Evolutionary conservation across 129 eudicot genomes (phyloP).

Genomic region (Rutidosis leptorrhynchoides): DNA sequence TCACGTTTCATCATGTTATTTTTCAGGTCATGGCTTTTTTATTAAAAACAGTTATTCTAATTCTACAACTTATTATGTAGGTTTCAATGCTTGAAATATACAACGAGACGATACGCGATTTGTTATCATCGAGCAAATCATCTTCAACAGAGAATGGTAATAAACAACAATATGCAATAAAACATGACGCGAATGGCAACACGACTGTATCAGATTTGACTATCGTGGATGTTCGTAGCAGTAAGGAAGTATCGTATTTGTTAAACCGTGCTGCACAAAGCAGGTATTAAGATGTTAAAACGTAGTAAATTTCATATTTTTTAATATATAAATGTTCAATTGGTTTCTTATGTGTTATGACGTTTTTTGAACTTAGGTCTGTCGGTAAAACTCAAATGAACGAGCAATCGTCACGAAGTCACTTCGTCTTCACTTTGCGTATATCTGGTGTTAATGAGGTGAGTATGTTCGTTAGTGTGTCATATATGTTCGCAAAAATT

Average conservation of each 20-base stretch:
- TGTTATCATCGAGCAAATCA: slow-evolving; percentile 60
- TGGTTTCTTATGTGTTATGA: background rate
- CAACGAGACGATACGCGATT: slow-evolving; percentile 90
- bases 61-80: slow-evolving; percentile 36
- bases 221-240: slow-evolving; percentile 78
- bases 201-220: slow-evolving; percentile 90
- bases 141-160: slow-evolving; percentile 39
- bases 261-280: slow-evolving; percentile 88
- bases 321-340: background rate
- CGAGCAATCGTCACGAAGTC: slow-evolving; percentile 96
- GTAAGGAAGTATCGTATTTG: slow-evolving; percentile 84
- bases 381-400: slow-evolving; percentile 99
- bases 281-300: slow-evolving; percentile 45
- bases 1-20: background rate
- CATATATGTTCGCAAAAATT: background rate
- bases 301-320: background rate
- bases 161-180: slow-evolving; percentile 77
- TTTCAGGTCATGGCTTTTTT: slow-evolving; percentile 12
- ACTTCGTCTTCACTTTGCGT: slow-evolving; percentile 91
- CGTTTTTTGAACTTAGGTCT: slow-evolving; percentile 48
- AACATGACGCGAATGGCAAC: slow-evolving; percentile 84
- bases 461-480: background rate
- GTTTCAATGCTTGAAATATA: slow-evolving; percentile 97
- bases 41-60: too few relatives aligned
- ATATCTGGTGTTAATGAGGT: slow-evolving; percentile 91